Evolutionary conservation across 768 basidiomycete species (phyloP).

Genomic region (Termitomyces titanicus): DNA sequence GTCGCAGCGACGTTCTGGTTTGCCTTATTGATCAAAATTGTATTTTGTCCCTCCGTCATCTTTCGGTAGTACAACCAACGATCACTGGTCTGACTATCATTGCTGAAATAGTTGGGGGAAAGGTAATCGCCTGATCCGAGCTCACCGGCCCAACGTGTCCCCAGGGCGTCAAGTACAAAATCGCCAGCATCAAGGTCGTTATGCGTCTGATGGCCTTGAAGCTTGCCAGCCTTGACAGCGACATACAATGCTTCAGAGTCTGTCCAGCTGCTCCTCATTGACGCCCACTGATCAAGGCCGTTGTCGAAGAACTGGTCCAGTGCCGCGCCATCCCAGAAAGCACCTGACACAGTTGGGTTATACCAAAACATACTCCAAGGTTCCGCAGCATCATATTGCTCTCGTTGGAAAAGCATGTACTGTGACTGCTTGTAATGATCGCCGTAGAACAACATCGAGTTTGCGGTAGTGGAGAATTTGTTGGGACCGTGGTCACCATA

Average conservation of each 20-base stretch:
- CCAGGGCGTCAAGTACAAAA: slow-evolving; percentile 93
- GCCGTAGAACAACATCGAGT: slow-evolving; percentile 79
- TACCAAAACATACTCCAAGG: slow-evolving; percentile 95
- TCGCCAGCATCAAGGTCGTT: slow-evolving; percentile 94
- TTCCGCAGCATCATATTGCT: slow-evolving; percentile 76
- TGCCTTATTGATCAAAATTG: slow-evolving; percentile 64
- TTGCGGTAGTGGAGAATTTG: slow-evolving; percentile 94
- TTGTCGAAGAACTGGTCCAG: slow-evolving; percentile 84
- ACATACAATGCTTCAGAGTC: slow-evolving; percentile 79
- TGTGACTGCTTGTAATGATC: slow-evolving; percentile 62
- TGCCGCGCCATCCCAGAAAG: slow-evolving; percentile 85
- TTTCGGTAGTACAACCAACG: slow-evolving; percentile 96
- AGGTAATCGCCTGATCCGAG: slow-evolving; percentile 85
- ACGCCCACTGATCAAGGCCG: slow-evolving; percentile 74
- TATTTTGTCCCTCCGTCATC: slow-evolving; percentile 97
- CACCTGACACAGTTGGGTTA: slow-evolving; percentile 74
- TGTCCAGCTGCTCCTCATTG: slow-evolving; percentile 93
- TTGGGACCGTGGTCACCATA: slow-evolving; percentile 88
- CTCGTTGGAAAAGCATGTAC: slow-evolving; percentile 89
- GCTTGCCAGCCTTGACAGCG: slow-evolving; percentile 83
- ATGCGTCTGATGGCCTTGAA: slow-evolving; percentile 87
- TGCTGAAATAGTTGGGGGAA: slow-evolving; percentile 72
- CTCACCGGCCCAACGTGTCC: slow-evolving; percentile 93
- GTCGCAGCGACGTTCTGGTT: slow-evolving; percentile 81
- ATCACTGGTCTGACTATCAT: slow-evolving; percentile 59